Evolutionary conservation across 352 stramenopile species (phyloP), one percentile per base, ranked within the genome.

Genomic region (Phytophthora syringae): DNA sequence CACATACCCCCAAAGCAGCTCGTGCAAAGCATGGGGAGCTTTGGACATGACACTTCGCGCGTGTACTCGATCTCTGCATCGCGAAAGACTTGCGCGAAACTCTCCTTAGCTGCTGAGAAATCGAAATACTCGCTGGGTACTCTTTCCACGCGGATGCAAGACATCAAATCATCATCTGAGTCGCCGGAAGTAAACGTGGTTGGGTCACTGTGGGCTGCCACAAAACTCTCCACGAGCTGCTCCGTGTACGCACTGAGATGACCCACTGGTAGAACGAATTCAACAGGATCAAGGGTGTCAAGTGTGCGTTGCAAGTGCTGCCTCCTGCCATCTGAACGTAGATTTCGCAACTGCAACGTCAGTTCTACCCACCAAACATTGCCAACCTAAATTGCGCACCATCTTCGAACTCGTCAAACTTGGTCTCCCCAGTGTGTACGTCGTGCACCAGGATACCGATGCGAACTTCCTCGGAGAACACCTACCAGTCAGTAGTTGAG

Each of bases 401-500:
- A 36, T 86, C 78, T 30, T 84, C 54, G 42, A 86, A 81, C 25
- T 86, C 75, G 6, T 80, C 70, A 32, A 80, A 80, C 22, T 74
- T 60, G 28, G 60, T 60, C 13, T 82, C 73, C n/a, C 78, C 78
- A 37, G 66, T 73, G 27, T 86, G 78, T 0, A 82, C 43, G 25
- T 86, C 75, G 21, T 86, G 67, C 15, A 76, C 61, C 12, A 79
- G 71, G 15, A 80, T 10, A 0, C 74, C 74, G 42, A 79, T 72
- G 5, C 37, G 61, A 48, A 82, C 60, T 7, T 76, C 52, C 21
- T 76, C 63, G 2, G 50, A 56, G 5, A 69, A 67, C 7, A 18
- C 57, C 70, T 74, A 27, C n/a, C n/a, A n/a, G n/a, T n/a, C n/a
- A n/a, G n/a, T n/a, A n/a, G n/a, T n/a, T n/a, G n/a, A n/a, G n/a